Base-by-base conservation (phyloP, 192 early-diverging fungal species). In the Jimgerdemannia flammicorona region DNA sequence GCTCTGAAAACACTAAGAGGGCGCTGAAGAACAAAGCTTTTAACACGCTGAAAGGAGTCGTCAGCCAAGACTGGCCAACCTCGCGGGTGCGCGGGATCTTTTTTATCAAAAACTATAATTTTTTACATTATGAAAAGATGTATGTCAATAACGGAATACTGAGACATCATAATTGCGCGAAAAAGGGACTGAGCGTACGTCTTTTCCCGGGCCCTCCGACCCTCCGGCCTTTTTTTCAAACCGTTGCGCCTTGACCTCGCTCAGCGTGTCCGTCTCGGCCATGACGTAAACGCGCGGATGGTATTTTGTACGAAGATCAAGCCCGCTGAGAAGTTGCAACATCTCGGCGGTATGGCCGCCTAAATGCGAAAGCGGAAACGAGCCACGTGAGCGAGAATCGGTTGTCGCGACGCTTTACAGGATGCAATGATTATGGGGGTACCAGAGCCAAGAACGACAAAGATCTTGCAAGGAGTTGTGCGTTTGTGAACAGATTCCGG, bases 291-390 rank as follows among this genome's bases (percentile, higher is more conserved):
- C 71, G 17, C 95, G 84, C 29, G 84, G 91, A 9, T 19, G 69
- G 77, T 93, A 95, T 43, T 84, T 77, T 2, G 79, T 44, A 20
- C 67, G 10, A 65, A 83, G 83, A 65, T 93, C 88, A 1, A 97
- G 77, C 9, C 86, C 84, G 4, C 85, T 75, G 0, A 95, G 67
- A 14, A 98, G 77, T 71, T 90, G 88, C 9, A 92, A 69, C 95
- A 99, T 98, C 79, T 99, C 97, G 4, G 91, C 84, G 0, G 97
- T 97, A 78, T 99, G 97, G 10, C 97, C 97, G 49, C 97, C 95
- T 80, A 14, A 59, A 59, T 59, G 8, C 0, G 49, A 59, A 59
- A 59, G 14, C 8, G 49, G 14, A 59, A 59, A 59, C 6, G 14
- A 59, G 14, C 6, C 6, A 14, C 14, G 14, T 59, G 49, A 14